Percentiles rank a stretch among this genome's conserved stretches.
Conservation (phyloP, 805 yeast genomes). For the Suhomyces kilbournensis region DNA sequence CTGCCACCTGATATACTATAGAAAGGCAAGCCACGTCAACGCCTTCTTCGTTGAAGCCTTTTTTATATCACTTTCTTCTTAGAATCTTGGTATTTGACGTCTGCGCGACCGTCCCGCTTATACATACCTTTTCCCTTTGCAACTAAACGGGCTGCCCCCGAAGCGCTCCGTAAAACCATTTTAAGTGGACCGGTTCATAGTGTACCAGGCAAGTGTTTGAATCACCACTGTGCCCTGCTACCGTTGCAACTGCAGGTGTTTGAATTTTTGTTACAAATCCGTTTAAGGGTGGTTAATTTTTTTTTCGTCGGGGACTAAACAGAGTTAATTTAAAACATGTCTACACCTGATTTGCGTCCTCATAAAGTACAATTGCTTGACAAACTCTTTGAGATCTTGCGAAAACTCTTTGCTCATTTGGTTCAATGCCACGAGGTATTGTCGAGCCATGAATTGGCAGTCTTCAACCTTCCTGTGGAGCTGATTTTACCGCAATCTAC, state of each 20-base stretch:
- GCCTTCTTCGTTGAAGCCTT: background rate
- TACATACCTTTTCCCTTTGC: constrained; percentile 1
- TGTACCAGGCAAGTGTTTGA: background rate
- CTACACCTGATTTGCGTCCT: background rate
- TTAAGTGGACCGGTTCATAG: background rate
- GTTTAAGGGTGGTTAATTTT: background rate
- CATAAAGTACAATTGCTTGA: background rate
- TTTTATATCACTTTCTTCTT: background rate
- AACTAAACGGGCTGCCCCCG: background rate
- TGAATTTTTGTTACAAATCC: background rate
- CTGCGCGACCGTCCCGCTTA: constrained; percentile 1
- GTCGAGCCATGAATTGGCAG: background rate
- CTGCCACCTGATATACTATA: background rate
- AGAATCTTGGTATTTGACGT: background rate
- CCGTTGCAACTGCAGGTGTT: background rate
- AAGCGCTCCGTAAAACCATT: background rate
- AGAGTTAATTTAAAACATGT: background rate
- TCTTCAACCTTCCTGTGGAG: background rate
- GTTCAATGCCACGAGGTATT: background rate
- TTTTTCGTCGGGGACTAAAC: background rate
- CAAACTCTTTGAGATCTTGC: background rate
- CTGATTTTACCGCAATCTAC: background rate
- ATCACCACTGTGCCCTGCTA: background rate
- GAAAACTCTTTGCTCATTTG: background rate
- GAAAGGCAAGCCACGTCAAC: no score